Evolutionary conservation across 2,329 filamentous ascomycete genomes (phyloP).

Genomic region (Arthrobotrys entomopaga): DNA sequence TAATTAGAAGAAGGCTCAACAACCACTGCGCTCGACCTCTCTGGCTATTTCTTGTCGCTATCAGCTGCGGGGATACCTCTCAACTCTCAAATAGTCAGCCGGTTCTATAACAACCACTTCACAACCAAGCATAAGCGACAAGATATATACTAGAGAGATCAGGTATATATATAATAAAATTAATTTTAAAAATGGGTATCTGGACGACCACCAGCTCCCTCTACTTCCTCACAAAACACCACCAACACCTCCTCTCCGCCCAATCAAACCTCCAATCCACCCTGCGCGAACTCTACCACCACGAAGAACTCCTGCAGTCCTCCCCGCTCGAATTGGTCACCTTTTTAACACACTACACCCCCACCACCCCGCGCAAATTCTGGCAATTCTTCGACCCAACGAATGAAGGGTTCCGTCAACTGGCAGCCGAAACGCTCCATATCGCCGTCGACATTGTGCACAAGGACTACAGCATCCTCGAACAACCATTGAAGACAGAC

Average conservation of each 20-base stretch:
- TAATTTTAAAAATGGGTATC: conserved; percentile 41
- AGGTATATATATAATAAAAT: neutral
- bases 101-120: too few relatives aligned
- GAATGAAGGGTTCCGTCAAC: conserved; percentile 34
- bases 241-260: conserved; percentile 53
- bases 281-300: conserved; percentile 54
- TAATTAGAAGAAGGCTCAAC: too few relatives aligned
- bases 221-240: conserved; percentile 53
- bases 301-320: conserved; percentile 51
- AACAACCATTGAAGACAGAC: conserved; percentile 41
- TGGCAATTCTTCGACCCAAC: conserved; percentile 48
- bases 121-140: too few relatives aligned
- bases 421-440: conserved; percentile 45
- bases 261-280: conserved; percentile 50
- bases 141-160: too few relatives aligned
- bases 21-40: too few relatives aligned
- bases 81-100: too few relatives aligned
- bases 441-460: conserved; percentile 48
- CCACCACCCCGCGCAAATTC: conserved; percentile 41
- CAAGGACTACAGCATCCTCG: conserved; percentile 48
- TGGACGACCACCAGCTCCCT: conserved; percentile 49
- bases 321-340: conserved; percentile 35
- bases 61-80: too few relatives aligned
- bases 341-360: conserved; percentile 32
- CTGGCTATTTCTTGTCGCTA: too few relatives aligned